Evolutionary conservation across 1,139 yeast genomes (phyloP).

Genomic region (Taiozyma onychis): DNA sequence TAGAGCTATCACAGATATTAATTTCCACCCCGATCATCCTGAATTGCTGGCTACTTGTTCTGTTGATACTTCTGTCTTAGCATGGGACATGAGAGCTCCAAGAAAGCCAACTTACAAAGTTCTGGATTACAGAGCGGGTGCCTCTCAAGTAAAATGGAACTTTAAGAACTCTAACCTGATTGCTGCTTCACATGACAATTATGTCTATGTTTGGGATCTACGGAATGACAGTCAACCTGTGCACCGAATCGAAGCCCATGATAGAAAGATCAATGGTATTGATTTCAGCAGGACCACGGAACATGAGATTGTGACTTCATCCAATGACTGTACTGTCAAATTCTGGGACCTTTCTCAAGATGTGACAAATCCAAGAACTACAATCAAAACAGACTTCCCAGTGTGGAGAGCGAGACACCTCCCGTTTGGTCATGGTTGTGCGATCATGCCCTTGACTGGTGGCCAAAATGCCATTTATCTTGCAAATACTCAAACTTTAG

Average conservation of each 20-base stretch:
- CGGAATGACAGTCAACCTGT: constrained; percentile 79
- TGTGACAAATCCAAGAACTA: constrained; percentile 43
- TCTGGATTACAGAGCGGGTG: constrained; percentile 94
- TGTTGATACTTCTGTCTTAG: constrained; percentile 77
- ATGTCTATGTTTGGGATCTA: constrained; percentile 80
- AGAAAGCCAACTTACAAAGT: constrained; percentile 65
- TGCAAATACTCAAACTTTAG: constrained; percentile 43
- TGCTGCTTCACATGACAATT: constrained; percentile 82
- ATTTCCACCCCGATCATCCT: constrained; percentile 84
- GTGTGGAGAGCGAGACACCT: constrained; percentile 82
- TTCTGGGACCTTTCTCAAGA: constrained; percentile 64
- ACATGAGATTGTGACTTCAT: constrained; percentile 65
- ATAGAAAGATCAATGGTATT: constrained; percentile 80
- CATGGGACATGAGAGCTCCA: constrained; percentile 90
- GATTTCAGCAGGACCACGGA: constrained; percentile 66
- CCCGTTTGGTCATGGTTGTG: constrained; percentile 90
- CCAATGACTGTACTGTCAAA: constrained; percentile 83
- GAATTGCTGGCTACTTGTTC: constrained; percentile 92
- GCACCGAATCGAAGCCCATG: constrained; percentile 64
- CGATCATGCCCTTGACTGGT: constrained; percentile 86
- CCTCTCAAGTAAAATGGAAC: constrained; percentile 94
- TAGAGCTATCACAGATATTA: constrained; percentile 92
- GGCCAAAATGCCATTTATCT: constrained; percentile 74
- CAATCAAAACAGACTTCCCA: constrained; percentile 72
- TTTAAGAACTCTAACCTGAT: constrained; percentile 66